Base-by-base conservation (phyloP, 306 rosid genomes). In the Pyrus pyrifolia region DNA sequence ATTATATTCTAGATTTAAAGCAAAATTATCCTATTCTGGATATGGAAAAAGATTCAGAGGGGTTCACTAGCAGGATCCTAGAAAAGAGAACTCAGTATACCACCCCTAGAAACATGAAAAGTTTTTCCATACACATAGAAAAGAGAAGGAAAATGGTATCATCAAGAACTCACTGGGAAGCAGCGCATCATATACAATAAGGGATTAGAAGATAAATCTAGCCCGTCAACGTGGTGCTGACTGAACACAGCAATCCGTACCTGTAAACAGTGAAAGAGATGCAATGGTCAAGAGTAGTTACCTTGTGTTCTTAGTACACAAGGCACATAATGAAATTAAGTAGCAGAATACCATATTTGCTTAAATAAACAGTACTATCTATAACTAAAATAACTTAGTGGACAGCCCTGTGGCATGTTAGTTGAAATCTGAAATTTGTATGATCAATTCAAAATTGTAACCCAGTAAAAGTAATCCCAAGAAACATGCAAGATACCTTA, bases 201-300 rank as follows among this genome's bases (percentile, higher is more conserved):
- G 45, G 99, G 99, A 85, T 96, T 96, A 73, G 98, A 91, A 68
- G 98, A 88, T 69, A 96, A 87, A 84, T 96, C 99, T 6, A 96
- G 92, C 65, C 99, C 99, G 76, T 96, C 98, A 62, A 96, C 99
- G 55, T 96, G 99, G 83, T 96, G 99, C 92, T 96, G 99, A 80
- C 96, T 92, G 90, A 96, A 96, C 67, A 96, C 99, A 52, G 99
- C 99, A 70, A 96, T 96, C 11, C 98, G 97, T 79, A 96, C 99
- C 99, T 96, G 91, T 66, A 70, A 69, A 72, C 75, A 23, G 80
- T 52, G 57, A 55, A 29, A 63, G 61, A 80, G 63, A 71, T 12
- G 62, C 61, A 72, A 80, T 66, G 45, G 59, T 42, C 23, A 11
- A 61, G 3, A 49, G 18, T 38, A 40, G 17, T 5, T 12, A 33